phyloP scores from a whole-genome alignment of 2,329 filamentous ascomycete genomes.

The Neoascochyta sp. region DNA sequence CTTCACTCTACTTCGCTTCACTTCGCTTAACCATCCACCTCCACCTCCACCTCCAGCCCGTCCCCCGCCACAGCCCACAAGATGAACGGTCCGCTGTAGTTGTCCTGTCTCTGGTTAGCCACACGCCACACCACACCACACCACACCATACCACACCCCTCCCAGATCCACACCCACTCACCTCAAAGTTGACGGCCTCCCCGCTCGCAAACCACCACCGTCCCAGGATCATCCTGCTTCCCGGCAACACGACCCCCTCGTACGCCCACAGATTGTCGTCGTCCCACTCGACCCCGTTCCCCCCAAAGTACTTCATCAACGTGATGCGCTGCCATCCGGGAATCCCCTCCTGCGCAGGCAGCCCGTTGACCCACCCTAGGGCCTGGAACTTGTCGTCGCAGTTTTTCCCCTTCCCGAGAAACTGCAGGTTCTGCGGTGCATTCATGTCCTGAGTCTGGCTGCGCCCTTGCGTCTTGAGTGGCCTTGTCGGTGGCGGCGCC shows the following conservation, averaged over 20 bases:
- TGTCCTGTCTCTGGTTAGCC: constrained; percentile 13
- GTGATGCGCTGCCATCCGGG: constrained; percentile 54
- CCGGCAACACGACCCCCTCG: constrained; percentile 49
- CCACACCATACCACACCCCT: not conserved
- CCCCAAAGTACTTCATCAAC: constrained; percentile 51
- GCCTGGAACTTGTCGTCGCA: constrained; percentile 31
- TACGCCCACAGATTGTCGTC: constrained; percentile 47
- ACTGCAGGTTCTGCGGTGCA: constrained; percentile 25
- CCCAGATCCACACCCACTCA: constrained; percentile 8
- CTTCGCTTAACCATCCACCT: no score
- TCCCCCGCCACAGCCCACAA: constrained; percentile 45
- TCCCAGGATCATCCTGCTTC: constrained; percentile 46
- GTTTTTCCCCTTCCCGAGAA: constrained; percentile 41
- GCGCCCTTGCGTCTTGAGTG: constrained; percentile 10
- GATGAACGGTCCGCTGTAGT: constrained; percentile 27
- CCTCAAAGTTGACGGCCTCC: constrained; percentile 14
- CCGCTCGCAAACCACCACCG: constrained; percentile 46
- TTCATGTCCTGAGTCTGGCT: constrained; percentile 3
- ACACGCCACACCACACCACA: not conserved
- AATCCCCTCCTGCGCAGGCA: constrained; percentile 47
- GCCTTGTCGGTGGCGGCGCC: constrained; percentile 7
- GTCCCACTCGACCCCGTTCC: constrained; percentile 25
- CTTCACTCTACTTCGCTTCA: no score
- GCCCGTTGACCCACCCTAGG: constrained; percentile 49
- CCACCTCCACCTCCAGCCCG: no score